These are phyloP conservation scores for Neofusicoccum kwambonambiense DNA, from an alignment of 2,329 filamentous ascomycete species.

Conservation along the genomic window DNA sequence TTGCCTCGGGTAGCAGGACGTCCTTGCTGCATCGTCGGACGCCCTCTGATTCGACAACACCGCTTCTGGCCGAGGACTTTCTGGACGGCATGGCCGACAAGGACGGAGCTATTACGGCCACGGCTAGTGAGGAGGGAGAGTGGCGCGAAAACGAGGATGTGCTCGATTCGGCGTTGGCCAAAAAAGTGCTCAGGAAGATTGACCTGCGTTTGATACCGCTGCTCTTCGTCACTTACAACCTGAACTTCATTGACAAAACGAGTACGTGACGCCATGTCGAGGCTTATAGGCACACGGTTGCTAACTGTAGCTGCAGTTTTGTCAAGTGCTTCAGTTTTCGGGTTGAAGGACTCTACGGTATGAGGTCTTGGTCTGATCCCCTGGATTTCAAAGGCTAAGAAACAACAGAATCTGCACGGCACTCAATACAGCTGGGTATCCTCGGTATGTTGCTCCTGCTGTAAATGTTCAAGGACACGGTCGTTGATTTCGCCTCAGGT, in stretches of 20 bases:
- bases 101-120: not conserved
- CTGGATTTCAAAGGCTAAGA: not conserved
- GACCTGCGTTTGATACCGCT: slow-evolving; percentile 57
- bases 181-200: slow-evolving; percentile 54
- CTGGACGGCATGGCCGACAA: slow-evolving; percentile 1
- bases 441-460: slow-evolving; percentile 28
- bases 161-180: slow-evolving; percentile 26
- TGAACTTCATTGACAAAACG: slow-evolving; percentile 64
- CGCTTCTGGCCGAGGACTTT: not conserved
- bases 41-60: not conserved
- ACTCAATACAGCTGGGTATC: slow-evolving; percentile 46
- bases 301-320: slow-evolving; percentile 15
- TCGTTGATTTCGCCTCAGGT: slow-evolving; percentile 24
- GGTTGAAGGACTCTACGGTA: slow-evolving; percentile 46
- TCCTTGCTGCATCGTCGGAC: not conserved
- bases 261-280: not conserved
- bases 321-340: slow-evolving; percentile 56
- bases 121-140: not conserved
- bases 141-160: not conserved
- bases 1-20: not conserved
- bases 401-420: slow-evolving; percentile 37
- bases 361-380: too few relatives aligned
- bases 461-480: too few relatives aligned
- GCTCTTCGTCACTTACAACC: slow-evolving; percentile 57
- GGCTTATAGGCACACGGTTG: too few relatives aligned